These are phyloP conservation scores for Ampelocalamus luodianensis DNA, from an alignment of 176 grass and related monocot species.

Conservation along the genomic window DNA sequence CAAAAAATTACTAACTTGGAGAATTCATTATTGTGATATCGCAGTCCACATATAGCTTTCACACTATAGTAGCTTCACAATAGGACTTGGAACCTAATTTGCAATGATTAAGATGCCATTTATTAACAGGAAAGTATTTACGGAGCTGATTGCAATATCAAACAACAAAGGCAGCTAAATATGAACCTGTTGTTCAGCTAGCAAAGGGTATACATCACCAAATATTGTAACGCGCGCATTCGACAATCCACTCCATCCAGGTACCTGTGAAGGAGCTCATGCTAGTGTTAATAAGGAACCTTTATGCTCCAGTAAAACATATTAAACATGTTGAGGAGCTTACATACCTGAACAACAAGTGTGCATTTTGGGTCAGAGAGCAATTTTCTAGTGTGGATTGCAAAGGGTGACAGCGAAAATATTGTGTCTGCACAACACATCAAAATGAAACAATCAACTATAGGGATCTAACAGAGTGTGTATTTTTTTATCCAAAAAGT, in stretches of 20 bases:
- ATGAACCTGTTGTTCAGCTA: conserved; percentile 77
- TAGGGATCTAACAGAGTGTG: too few relatives aligned
- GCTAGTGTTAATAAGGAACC: not conserved
- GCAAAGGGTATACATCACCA: conserved; percentile 86
- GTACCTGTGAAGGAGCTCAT: conserved; percentile 56
- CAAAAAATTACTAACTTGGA: not conserved
- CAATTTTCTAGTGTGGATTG: conserved; percentile 95
- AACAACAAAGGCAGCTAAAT: conserved; percentile 38
- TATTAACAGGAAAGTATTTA: conserved; percentile 5
- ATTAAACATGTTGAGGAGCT: conserved; percentile 14
- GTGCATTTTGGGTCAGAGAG: conserved; percentile 91
- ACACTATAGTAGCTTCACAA: not conserved
- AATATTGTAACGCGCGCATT: conserved; percentile 99
- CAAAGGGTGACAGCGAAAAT: too few relatives aligned
- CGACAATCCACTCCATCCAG: conserved; percentile 97
- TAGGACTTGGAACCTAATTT: not conserved
- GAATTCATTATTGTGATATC: conserved; percentile 15
- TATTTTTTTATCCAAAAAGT: too few relatives aligned
- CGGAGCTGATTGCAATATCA: not conserved
- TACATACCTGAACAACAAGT: conserved; percentile 87
- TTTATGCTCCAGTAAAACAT: conserved; percentile 20
- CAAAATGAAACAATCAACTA: too few relatives aligned
- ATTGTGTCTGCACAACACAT: too few relatives aligned
- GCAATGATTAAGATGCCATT: conserved; percentile 3
- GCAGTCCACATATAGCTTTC: not conserved